Percentiles rank a stretch among this genome's conserved stretches.
Conservation (phyloP, 2,329 filamentous ascomycete species). For the Ophiobolus disseminans region DNA sequence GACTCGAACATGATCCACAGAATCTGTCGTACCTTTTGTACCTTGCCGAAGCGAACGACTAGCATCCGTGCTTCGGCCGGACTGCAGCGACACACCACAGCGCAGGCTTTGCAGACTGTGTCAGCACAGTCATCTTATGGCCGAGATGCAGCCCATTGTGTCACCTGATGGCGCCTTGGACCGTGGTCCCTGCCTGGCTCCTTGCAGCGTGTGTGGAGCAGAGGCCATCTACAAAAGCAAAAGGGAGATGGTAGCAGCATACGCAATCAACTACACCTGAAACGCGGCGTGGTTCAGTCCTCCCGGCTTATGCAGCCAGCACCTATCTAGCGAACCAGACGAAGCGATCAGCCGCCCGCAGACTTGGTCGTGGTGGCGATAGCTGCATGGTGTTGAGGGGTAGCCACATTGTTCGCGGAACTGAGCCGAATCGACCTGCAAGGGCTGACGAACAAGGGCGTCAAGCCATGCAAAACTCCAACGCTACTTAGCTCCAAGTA, state of each 20-base stretch:
- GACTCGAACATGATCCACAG: slow-evolving; percentile 44
- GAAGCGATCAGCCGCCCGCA: slow-evolving; percentile 24
- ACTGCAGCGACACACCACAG: slow-evolving; percentile 14
- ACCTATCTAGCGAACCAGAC: slow-evolving; percentile 24
- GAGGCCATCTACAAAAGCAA: too few species aligned
- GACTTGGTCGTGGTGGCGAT: slow-evolving; percentile 30
- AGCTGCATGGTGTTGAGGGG: slow-evolving; percentile 42
- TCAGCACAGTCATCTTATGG: too few species aligned
- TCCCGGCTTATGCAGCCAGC: slow-evolving; percentile 26
- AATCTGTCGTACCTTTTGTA: slow-evolving; percentile 44
- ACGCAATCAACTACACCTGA: neutral
- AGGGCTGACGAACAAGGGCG: neutral
- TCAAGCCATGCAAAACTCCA: too few species aligned
- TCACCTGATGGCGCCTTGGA: slow-evolving; percentile 24
- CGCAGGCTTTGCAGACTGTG: slow-evolving; percentile 9
- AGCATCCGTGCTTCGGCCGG: slow-evolving; percentile 32
- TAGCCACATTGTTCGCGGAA: slow-evolving; percentile 3
- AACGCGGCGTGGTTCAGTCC: slow-evolving; percentile 11
- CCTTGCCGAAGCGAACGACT: slow-evolving; percentile 50
- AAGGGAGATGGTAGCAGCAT: too few species aligned
- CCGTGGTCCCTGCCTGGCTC: slow-evolving; percentile 8
- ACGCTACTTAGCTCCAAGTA: too few species aligned
- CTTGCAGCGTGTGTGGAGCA: neutral
- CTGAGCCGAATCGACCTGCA: neutral
- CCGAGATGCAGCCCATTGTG: too few species aligned